Conservation (phyloP, 495 filamentous ascomycete species). For the Penicillium angulare region DNA sequence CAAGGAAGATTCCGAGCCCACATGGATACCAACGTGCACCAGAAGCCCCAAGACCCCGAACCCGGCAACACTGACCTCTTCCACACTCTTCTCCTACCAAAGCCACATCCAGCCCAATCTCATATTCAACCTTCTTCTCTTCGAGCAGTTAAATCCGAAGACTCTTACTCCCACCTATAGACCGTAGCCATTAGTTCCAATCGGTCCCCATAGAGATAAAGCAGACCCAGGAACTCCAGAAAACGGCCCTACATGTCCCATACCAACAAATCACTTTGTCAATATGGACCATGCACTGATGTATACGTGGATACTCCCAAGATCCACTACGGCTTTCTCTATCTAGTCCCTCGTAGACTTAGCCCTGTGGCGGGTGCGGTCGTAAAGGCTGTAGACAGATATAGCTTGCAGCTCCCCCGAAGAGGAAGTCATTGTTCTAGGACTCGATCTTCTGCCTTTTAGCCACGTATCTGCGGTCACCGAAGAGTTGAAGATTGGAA, state of each 20-base stretch:
- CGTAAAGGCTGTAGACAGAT: no score
- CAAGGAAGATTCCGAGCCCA: not conserved
- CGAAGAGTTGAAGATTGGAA: slow-evolving; percentile 1
- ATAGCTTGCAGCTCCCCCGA: not conserved
- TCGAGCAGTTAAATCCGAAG: not conserved
- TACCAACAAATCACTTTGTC: no score
- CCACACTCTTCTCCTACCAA: not conserved
- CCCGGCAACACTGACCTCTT: slow-evolving; percentile 2
- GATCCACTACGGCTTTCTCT: not conserved
- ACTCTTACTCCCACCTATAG: slow-evolving; percentile 19
- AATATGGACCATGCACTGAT: slow-evolving; percentile 8
- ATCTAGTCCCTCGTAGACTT: not conserved
- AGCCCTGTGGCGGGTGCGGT: no score
- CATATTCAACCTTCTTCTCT: not conserved
- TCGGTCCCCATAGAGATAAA: slow-evolving; percentile 44
- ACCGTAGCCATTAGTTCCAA: slow-evolving; percentile 51
- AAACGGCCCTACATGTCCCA: slow-evolving; percentile 27
- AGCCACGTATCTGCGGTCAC: slow-evolving; percentile 28
- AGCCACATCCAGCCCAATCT: no score
- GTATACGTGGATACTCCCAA: slow-evolving; percentile 24
- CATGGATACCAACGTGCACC: no score
- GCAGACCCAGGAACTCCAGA: slow-evolving; percentile 46
- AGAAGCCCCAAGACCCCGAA: not conserved
- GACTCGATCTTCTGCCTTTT: slow-evolving; percentile 15
- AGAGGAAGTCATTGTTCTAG: slow-evolving; percentile 15